phyloP scores from a whole-genome alignment of 2,329 filamentous ascomycete genomes.

The Penicillium sp. region DNA sequence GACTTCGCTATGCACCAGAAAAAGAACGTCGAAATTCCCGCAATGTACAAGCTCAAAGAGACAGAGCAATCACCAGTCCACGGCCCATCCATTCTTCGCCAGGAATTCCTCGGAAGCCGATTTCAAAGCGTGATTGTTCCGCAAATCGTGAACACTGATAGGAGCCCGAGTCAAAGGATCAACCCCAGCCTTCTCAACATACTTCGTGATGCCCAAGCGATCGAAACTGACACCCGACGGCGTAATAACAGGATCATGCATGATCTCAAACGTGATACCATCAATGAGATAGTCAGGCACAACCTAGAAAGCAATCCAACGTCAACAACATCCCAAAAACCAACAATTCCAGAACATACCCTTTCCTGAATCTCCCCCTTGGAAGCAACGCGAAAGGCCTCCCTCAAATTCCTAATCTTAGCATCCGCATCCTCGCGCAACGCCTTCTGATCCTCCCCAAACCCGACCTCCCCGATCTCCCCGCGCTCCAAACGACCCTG shows the following conservation, averaged over 20 bases:
- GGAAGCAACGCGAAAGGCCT: conserved; percentile 41
- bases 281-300: conserved; percentile 50
- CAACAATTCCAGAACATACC: conserved; percentile 28
- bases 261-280: conserved; percentile 49
- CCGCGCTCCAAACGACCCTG: conserved; percentile 33
- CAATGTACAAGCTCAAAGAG: neutral
- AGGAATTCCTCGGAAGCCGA: conserved; percentile 83
- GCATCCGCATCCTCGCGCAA: conserved; percentile 50
- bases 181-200: conserved; percentile 68
- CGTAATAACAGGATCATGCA: conserved; percentile 51
- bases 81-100: conserved; percentile 84
- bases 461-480: conserved; percentile 59
- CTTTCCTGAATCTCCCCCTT: conserved; percentile 43
- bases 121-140: conserved; percentile 77
- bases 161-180: conserved; percentile 84
- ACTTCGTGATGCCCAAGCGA: conserved; percentile 77
- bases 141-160: conserved; percentile 64
- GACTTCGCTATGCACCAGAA: conserved; percentile 19
- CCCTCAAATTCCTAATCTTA: conserved; percentile 46
- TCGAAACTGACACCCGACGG: conserved; percentile 91
- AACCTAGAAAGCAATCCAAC: conserved; percentile 26
- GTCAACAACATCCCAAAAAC: conserved; percentile 6
- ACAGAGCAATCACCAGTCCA: conserved; percentile 65
- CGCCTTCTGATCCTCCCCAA: conserved; percentile 63
- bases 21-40: neutral